phyloP scores from a whole-genome alignment of 2,329 filamentous ascomycete genomes.

The Trichoderma harzianum region DNA sequence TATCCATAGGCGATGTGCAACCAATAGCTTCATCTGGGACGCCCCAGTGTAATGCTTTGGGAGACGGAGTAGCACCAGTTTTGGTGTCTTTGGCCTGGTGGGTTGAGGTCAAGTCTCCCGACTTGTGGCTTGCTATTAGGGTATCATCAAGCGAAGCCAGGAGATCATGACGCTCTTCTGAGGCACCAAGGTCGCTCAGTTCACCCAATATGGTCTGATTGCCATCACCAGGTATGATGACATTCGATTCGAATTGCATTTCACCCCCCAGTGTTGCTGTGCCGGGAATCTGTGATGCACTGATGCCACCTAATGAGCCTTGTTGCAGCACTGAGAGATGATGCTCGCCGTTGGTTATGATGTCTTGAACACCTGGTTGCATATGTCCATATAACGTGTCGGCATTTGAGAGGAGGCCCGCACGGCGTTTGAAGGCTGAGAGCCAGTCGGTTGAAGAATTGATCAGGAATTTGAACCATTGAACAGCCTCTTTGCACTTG shows the following conservation, averaged over 20 bases:
- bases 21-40: background rate
- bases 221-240: background rate
- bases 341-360: background rate
- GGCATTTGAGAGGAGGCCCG: background rate
- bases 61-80: background rate
- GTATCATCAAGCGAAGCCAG: background rate
- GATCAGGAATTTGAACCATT: constrained; percentile 7
- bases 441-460: constrained; percentile 2
- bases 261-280: background rate
- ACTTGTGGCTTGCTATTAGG: background rate
- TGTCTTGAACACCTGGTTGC: background rate
- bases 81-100: background rate
- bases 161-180: background rate
- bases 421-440: background rate
- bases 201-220: background rate
- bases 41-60: background rate
- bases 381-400: background rate
- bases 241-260: background rate
- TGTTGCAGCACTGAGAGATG: background rate
- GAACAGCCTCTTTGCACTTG: background rate
- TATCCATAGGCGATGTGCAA: background rate
- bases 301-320: background rate
- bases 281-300: background rate
- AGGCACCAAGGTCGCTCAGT: background rate
- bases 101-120: background rate